Percentiles rank a stretch among this genome's conserved stretches.
Evolutionary conservation across 2,329 filamentous ascomycete species (phyloP).

Genomic region (Phoma herbarum): DNA sequence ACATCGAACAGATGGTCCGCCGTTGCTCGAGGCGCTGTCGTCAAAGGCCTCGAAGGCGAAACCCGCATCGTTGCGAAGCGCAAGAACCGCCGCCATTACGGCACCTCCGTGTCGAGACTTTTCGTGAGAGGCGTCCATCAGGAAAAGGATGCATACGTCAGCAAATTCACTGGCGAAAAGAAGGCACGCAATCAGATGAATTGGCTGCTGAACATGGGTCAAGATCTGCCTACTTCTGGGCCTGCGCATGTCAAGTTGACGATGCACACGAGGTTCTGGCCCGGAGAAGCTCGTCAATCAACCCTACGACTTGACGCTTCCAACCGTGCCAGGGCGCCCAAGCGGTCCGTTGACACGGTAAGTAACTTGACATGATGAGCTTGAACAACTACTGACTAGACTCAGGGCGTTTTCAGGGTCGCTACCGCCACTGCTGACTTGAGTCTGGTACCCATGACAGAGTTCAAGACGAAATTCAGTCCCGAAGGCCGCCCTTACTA

Average conservation of each 20-base stretch:
- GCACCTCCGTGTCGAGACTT: not conserved
- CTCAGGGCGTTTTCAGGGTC: too few species aligned
- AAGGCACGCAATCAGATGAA: slow-evolving; percentile 14
- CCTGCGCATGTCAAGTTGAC: not conserved
- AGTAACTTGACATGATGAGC: too few species aligned
- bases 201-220: slow-evolving; percentile 30
- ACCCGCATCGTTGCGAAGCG: slow-evolving; percentile 16
- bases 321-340: too few species aligned
- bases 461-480: not conserved
- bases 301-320: too few species aligned
- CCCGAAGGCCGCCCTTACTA: not conserved
- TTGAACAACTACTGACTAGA: too few species aligned
- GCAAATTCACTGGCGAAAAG: slow-evolving; percentile 2
- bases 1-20: slow-evolving; percentile 36
- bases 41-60: slow-evolving; percentile 34
- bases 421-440: slow-evolving; percentile 18
- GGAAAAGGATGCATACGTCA: slow-evolving; percentile 21
- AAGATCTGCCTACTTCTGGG: slow-evolving; percentile 19
- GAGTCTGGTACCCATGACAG: slow-evolving; percentile 13
- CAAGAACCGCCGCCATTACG: slow-evolving; percentile 37
- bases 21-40: slow-evolving; percentile 35
- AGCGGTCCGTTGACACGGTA: not conserved
- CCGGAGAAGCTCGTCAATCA: not conserved
- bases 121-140: slow-evolving; percentile 12
- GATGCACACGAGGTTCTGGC: slow-evolving; percentile 11